A percentile compares a stretch with the other conserved stretches of the same genome.
Evolutionary conservation across 1,139 yeast genomes (phyloP).

Genomic region (Taphrina communis): DNA sequence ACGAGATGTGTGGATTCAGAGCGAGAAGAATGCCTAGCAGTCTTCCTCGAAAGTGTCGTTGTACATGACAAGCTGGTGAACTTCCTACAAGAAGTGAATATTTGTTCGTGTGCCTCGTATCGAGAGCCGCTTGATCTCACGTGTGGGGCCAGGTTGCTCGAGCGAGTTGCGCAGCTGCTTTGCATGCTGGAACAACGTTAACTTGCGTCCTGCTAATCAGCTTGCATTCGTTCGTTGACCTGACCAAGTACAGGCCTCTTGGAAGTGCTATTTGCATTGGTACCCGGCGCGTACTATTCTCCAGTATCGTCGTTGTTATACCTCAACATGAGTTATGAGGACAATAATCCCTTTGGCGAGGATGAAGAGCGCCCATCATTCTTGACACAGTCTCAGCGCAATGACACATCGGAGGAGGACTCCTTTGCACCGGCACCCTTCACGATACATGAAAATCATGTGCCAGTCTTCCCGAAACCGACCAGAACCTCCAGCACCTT

Average conservation of each 20-base stretch:
- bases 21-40: background rate
- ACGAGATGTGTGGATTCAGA: too few relatives aligned
- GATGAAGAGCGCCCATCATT: conserved; percentile 41
- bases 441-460: conserved; percentile 40
- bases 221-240: background rate
- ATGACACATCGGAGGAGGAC: conserved; percentile 15
- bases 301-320: too few relatives aligned
- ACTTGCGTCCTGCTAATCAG: background rate
- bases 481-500: conserved; percentile 17
- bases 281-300: too few relatives aligned
- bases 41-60: background rate
- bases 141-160: conserved; percentile 8
- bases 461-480: conserved; percentile 32
- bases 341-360: conserved; percentile 57
- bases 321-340: conserved; percentile 49
- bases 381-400: conserved; percentile 25
- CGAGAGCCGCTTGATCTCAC: background rate
- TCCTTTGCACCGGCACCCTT: conserved; percentile 11
- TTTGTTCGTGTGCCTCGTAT: background rate
- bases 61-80: too few relatives aligned
- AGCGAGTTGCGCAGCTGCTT: background rate
- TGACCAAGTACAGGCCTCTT: too few relatives aligned
- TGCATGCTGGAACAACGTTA: too few relatives aligned
- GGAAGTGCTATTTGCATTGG: too few relatives aligned
- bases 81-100: too few relatives aligned